These are phyloP conservation scores for Populus davidiana DNA, from an alignment of 345 rosid species.

Conservation along the genomic window DNA sequence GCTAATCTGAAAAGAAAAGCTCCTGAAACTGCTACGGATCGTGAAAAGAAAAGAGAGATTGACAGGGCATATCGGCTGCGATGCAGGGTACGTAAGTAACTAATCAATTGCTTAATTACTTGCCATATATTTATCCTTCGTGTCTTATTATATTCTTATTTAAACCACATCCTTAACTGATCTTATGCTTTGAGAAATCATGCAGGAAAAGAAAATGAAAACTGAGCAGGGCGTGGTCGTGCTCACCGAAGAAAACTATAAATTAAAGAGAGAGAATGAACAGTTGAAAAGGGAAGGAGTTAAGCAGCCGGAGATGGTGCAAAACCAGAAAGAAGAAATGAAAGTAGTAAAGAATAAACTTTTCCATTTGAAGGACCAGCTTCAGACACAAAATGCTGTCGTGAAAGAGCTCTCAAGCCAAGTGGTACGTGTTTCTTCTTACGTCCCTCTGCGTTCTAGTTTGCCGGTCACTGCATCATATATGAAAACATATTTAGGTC, in stretches of 20 bases:
- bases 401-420: neutral
- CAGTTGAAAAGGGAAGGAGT: neutral
- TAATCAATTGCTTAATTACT: neutral
- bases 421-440: neutral
- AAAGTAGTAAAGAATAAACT: neutral
- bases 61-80: neutral
- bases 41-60: neutral
- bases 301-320: neutral
- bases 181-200: neutral
- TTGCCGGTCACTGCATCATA: neutral
- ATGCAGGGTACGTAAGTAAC: neutral
- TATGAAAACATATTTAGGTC: neutral
- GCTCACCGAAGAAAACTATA: neutral
- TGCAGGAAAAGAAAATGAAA: neutral
- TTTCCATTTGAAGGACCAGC: neutral
- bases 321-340: neutral
- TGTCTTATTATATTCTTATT: neutral
- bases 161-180: neutral
- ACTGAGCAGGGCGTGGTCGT: neutral
- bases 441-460: neutral
- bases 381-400: neutral
- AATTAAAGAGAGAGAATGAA: neutral
- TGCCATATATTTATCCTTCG: neutral
- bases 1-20: neutral
- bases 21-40: neutral